A percentile compares a stretch with the other conserved stretches of the same genome.
Conservation (phyloP, 148 eudicot species). For the Silene uniflora region DNA sequence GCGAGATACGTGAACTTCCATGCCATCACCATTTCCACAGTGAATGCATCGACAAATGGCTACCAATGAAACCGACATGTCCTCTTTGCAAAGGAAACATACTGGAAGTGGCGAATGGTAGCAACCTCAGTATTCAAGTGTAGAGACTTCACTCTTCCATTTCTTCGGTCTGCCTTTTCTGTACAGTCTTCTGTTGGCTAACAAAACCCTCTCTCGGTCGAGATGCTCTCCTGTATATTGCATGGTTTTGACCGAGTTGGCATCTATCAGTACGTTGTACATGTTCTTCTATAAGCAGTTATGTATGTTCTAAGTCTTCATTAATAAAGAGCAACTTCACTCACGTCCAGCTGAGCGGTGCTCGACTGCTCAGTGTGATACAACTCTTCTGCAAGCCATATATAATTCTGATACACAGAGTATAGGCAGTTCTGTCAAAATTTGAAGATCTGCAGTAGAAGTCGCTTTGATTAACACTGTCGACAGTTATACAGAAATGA, state of each 20-base stretch:
- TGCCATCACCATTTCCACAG: constrained; percentile 85
- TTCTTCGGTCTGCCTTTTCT: constrained; percentile 14
- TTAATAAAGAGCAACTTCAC: background rate
- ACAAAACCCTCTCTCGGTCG: constrained; percentile 10
- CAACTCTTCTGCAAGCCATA: too few relatives aligned
- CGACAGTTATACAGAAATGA: background rate
- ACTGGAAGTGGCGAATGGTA: constrained; percentile 45
- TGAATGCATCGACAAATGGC: constrained; percentile 86
- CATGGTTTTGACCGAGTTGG: constrained; percentile 9
- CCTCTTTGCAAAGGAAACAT: constrained; percentile 95
- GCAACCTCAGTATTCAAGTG: constrained; percentile 61
- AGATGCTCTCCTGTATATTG: constrained; percentile 19
- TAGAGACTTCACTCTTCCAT: constrained; percentile 26
- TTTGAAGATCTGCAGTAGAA: too few relatives aligned
- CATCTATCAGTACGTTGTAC: constrained; percentile 11
- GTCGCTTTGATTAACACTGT: background rate
- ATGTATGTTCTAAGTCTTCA: background rate
- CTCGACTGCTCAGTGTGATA: too few relatives aligned
- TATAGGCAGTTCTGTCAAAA: too few relatives aligned
- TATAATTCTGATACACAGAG: too few relatives aligned
- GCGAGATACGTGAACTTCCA: constrained; percentile 80
- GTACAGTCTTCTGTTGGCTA: constrained; percentile 20
- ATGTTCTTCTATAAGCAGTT: constrained; percentile 21
- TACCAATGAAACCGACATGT: constrained; percentile 78
- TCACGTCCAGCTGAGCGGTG: background rate